Evolutionary conservation across 23 red algal species (phyloP).

Genomic region (Agarophyton chilense): DNA sequence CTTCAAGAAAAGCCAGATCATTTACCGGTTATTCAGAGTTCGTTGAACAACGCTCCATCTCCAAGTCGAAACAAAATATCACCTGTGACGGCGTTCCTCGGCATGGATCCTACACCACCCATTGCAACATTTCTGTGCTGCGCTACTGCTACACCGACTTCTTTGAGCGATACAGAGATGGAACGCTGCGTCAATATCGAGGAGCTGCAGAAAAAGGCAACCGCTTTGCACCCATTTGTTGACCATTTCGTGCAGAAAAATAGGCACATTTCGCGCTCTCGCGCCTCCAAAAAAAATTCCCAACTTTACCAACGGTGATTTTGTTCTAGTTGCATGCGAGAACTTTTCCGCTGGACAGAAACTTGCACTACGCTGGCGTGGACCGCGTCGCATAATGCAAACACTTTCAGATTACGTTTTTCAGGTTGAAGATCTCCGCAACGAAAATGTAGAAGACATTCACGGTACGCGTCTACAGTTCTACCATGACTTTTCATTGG

Average conservation of each 20-base stretch:
- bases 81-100: constrained; percentile 28
- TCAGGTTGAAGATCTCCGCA: constrained; percentile 13
- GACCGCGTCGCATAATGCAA: neutral
- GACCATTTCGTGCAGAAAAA: neutral
- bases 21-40: constrained; percentile 2
- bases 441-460: neutral
- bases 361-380: constrained; percentile 4
- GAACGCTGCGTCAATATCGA: constrained; percentile 7
- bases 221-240: constrained; percentile 17
- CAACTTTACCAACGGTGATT: neutral
- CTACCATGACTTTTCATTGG: neutral
- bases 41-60: constrained; percentile 31
- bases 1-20: neutral
- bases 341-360: neutral
- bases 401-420: neutral
- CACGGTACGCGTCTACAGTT: constrained; percentile 24
- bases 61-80: neutral
- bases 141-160: neutral
- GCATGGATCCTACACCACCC: constrained; percentile 17
- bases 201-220: neutral
- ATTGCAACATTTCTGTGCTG: constrained; percentile 26
- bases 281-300: neutral
- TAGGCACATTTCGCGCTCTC: neutral
- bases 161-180: constrained; percentile 3
- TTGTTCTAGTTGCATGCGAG: constrained; percentile 7